Conservation (phyloP, 768 basidiomycete species). For the Mycena vulgaris region DNA sequence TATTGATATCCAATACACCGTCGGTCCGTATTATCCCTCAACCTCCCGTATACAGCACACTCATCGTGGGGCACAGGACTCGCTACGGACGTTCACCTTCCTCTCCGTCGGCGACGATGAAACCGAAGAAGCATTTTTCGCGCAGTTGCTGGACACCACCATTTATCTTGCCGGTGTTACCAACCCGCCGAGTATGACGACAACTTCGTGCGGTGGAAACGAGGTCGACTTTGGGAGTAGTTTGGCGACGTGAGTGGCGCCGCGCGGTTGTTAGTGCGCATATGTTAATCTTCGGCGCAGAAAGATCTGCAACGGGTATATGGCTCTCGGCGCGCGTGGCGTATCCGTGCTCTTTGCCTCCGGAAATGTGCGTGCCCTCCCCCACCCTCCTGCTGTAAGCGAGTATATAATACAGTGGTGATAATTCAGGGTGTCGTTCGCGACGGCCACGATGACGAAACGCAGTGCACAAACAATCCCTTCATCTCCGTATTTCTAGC, state of each 20-base stretch:
- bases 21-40: constrained; percentile 2
- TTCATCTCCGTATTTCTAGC: constrained; percentile 48
- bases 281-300: constrained; percentile 46
- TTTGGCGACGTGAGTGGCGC: constrained; percentile 23
- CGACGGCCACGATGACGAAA: constrained; percentile 22
- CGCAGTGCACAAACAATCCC: constrained; percentile 30
- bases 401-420: neutral
- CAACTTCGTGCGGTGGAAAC: constrained; percentile 19
- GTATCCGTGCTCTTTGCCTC: constrained; percentile 46
- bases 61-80: too few relatives aligned
- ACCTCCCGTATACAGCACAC: too few relatives aligned
- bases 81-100: constrained; percentile 9
- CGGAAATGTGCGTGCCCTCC: constrained; percentile 11
- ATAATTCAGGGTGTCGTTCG: constrained; percentile 10
- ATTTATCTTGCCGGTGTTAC: neutral
- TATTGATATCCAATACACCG: constrained; percentile 40
- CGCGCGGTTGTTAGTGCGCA: neutral
- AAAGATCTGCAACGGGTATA: constrained; percentile 22
- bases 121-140: neutral
- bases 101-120: constrained; percentile 17
- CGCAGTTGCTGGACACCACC: constrained; percentile 14
- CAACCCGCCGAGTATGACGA: constrained; percentile 11
- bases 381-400: neutral
- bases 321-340: constrained; percentile 1
- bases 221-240: constrained; percentile 9